phyloP scores from a whole-genome alignment of 805 yeast species.

The Candida golubevii region DNA sequence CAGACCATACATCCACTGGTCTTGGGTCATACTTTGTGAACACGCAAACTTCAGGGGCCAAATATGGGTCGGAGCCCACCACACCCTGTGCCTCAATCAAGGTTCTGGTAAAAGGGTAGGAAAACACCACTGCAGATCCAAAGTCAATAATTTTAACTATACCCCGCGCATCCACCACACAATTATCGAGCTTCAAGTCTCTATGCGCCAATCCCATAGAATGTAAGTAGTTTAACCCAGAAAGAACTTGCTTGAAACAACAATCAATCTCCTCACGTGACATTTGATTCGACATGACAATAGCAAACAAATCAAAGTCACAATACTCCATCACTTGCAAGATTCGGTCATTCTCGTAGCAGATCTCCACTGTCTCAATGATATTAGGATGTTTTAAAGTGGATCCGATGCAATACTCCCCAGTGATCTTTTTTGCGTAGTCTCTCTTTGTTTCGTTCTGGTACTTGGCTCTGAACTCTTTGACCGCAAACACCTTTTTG shows the following conservation, averaged over 20 bases:
- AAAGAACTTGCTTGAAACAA: slow-evolving; percentile 81
- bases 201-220: slow-evolving; percentile 85
- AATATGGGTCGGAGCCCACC: slow-evolving; percentile 84
- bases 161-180: slow-evolving; percentile 79
- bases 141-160: slow-evolving; percentile 88
- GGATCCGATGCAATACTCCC: slow-evolving; percentile 91
- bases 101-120: slow-evolving; percentile 75
- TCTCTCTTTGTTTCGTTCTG: slow-evolving; percentile 74
- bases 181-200: slow-evolving; percentile 87
- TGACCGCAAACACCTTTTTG: slow-evolving; percentile 77
- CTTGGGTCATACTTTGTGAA: slow-evolving; percentile 83
- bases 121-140: slow-evolving; percentile 89
- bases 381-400: slow-evolving; percentile 87
- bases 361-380: slow-evolving; percentile 85
- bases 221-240: slow-evolving; percentile 79
- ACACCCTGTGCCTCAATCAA: slow-evolving; percentile 77
- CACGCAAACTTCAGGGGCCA: slow-evolving; percentile 89
- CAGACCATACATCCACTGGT: slow-evolving; percentile 93
- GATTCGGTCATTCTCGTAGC: slow-evolving; percentile 81
- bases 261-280: slow-evolving; percentile 72
- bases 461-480: slow-evolving; percentile 80
- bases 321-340: slow-evolving; percentile 94
- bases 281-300: slow-evolving; percentile 93
- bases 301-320: slow-evolving; percentile 88
- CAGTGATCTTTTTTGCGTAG: slow-evolving; percentile 87